These are phyloP conservation scores for Anisogramma anomala DNA, from an alignment of 2,329 filamentous ascomycete genomes.

Conservation along the genomic window DNA sequence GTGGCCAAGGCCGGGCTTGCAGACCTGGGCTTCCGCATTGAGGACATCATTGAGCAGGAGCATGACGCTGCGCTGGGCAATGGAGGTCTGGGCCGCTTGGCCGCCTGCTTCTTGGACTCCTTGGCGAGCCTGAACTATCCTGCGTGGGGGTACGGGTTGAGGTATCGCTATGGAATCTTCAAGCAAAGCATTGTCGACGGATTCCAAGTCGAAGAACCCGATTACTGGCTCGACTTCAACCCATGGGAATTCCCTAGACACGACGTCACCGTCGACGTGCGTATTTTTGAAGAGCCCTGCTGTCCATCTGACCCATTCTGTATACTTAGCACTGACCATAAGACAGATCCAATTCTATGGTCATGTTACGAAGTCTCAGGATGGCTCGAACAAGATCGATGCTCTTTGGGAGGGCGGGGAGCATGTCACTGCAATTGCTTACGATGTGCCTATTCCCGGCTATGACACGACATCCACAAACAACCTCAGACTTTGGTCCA, in stretches of 20 bases:
- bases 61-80: constrained; percentile 95
- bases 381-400: constrained; percentile 64
- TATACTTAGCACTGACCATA: neutral
- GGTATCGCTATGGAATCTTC: constrained; percentile 97
- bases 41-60: constrained; percentile 89
- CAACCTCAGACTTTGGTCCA: constrained; percentile 94
- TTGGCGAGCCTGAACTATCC: constrained; percentile 89
- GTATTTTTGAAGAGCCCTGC: no score
- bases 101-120: constrained; percentile 94
- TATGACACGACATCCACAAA: constrained; percentile 86
- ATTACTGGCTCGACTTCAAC: constrained; percentile 97
- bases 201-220: constrained; percentile 94
- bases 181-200: constrained; percentile 98
- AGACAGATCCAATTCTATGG: constrained; percentile 83
- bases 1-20: constrained; percentile 70
- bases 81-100: constrained; percentile 85
- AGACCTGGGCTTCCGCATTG: constrained; percentile 91
- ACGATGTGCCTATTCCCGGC: constrained; percentile 85
- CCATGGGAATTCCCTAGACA: constrained; percentile 97
- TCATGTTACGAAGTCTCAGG: constrained; percentile 60
- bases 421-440: constrained; percentile 81
- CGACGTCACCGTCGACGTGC: constrained; percentile 80
- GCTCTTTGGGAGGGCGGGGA: constrained; percentile 87
- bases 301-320: neutral
- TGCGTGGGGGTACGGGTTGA: constrained; percentile 92